phyloP scores from a whole-genome alignment of 2,329 filamentous ascomycete species.

The Thyridium curvatum region DNA sequence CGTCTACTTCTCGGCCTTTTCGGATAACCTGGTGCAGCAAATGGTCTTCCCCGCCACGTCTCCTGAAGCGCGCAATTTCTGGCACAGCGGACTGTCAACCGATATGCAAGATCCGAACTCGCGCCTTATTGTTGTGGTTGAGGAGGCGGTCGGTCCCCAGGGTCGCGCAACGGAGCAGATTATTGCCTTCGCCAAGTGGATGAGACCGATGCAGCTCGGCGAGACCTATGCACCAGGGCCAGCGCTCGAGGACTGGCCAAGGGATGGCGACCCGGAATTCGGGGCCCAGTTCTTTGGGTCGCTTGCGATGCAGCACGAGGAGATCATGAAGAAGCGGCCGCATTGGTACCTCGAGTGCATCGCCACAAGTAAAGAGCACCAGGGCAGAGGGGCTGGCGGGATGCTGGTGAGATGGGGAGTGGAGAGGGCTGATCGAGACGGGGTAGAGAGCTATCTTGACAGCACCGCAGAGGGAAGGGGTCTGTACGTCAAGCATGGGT shows the following conservation, averaged over 20 bases:
- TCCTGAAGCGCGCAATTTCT: conserved; percentile 22
- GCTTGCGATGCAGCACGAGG: conserved; percentile 24
- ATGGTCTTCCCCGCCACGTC: conserved; percentile 27
- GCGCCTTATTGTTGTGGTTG: conserved; percentile 32
- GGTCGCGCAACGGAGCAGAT: conserved; percentile 12
- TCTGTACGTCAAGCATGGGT: conserved; percentile 42
- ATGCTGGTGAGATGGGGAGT: conserved; percentile 41
- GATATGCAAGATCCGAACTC: conserved; percentile 31
- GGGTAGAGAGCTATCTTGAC: conserved; percentile 40
- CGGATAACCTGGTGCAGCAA: conserved; percentile 24
- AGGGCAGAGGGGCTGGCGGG: conserved; percentile 38
- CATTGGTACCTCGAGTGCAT: conserved; percentile 46
- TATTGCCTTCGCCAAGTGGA: conserved; percentile 44
- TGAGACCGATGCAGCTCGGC: conserved; percentile 16
- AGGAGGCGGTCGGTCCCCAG: conserved; percentile 12
- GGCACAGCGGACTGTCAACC: conserved; percentile 23
- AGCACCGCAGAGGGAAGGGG: conserved; percentile 39
- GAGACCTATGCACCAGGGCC: conserved; percentile 14
- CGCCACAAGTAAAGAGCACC: conserved; percentile 31
- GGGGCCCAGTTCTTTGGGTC: conserved; percentile 32
- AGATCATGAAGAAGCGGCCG: conserved; percentile 29
- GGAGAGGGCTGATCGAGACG: conserved; percentile 34
- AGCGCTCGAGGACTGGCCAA: conserved; percentile 28
- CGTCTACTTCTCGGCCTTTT: conserved; percentile 40
- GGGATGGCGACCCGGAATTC: conserved; percentile 25